Evolutionary conservation across 208 protist species (phyloP), one percentile per base, ranked within the genome.

Genomic region (Acanthamoeba sp.): DNA sequence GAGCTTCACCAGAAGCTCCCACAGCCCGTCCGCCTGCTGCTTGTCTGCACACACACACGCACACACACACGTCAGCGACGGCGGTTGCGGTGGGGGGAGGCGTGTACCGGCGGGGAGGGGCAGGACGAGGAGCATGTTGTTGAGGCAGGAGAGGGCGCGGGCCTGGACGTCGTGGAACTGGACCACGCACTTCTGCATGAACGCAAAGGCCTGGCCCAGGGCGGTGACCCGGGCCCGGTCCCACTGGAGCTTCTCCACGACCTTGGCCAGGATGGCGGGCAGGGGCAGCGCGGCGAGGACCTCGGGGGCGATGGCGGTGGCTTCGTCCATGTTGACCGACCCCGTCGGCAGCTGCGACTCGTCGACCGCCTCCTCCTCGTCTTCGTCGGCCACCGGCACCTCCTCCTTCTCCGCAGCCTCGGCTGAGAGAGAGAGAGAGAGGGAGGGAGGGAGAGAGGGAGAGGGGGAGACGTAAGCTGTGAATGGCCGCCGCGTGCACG

Each of bases 51-150:
- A 20, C 45, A 62, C 24, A 62, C 16, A 73, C n/a, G 20, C 4
- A 34, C 40, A 29, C 42, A 20, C 45, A 69, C n/a, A n/a, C n/a
- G n/a, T n/a, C n/a, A n/a, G n/a, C n/a, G n/a, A n/a, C n/a, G n/a
- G n/a, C n/a, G n/a, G n/a, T n/a, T n/a, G n/a, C n/a, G n/a, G n/a
- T n/a, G n/a, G 59, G 16, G 59, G 5, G 7, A n/a, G n/a, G 10
- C 5, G 69, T n/a, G 36, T 78, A 91, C 85, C 85, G 22, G 59
- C 48, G 57, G 85, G 85, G 12, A 91, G 52, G 10, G 85, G 85
- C 3, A 91, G 85, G 27, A 71, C 57, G 57, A 91, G 85, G 22
- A 91, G 85, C 57, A 91, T 91, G 85, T 91, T 91, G 59, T 91
- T 91, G 38, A 91, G 59, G 59, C 85, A 91, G 38, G 85, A 91